Evolutionary conservation across 2,329 filamentous ascomycete species (phyloP), one percentile per base, ranked within the genome.

Genomic region (Tolypocladium nubicola): DNA sequence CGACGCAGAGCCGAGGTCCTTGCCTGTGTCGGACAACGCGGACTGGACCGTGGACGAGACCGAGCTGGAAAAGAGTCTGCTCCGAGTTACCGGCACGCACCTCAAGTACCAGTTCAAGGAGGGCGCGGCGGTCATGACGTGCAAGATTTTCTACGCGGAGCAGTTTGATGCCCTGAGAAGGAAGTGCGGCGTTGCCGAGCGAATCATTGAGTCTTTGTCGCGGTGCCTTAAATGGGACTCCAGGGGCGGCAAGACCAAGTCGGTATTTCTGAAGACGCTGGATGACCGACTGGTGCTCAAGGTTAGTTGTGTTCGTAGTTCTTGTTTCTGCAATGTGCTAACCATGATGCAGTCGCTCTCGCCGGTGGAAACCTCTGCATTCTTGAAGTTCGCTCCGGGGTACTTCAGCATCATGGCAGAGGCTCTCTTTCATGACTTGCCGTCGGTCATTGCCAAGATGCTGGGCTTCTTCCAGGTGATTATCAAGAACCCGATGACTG

Each of bases 321-420:
- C 5, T 45, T n/a, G 14, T 30, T 35, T 35, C 13, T 52, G 16
- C 14, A 3, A 40, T 43, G 1, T 37, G 38, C 61, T 68, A 60
- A 67, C 43, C 16, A 16, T 2, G 9, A 33, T 7, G 58, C 83
- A 96, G 76, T 92, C 89, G 0, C 77, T 99, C 11, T 93, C 92
- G 2, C 86, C 90, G 1, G 86, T 97, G 55, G 94, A 99, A 73
- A 95, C 94, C 1, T 87, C 90, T 41, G 92, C 94, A 0, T 99
- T 99, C 72, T 81, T 97, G 63, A 88, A 88, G 64, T 99, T 99
- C 68, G 95, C 94, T 0, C 94, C 94, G 1, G 91, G 93, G 41
- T 99, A 99, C 74, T 99, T 99, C 71, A 88, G 87, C 65, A 96
- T 99, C 69, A 97, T 97, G 87, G 90, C 91, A 14, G 90, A 97